A percentile compares a stretch with the other conserved stretches of the same genome.
Conservation (phyloP, 805 yeast species). For the Candida saitoana region DNA sequence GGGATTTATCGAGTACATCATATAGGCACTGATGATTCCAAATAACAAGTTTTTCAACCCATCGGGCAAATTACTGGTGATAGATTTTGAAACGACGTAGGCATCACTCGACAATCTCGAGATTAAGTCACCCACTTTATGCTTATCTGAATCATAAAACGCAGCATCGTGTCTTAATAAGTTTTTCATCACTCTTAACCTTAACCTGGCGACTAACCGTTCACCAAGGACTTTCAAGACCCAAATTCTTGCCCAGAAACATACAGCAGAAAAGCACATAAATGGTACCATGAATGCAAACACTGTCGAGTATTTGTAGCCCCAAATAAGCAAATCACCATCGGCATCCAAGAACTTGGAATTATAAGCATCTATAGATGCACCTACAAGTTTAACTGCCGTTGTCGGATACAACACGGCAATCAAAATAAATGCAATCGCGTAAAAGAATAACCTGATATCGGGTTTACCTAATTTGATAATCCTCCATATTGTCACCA, state of each 20-base stretch:
- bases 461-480: conserved; percentile 39
- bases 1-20: conserved; percentile 44
- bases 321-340: conserved; percentile 41
- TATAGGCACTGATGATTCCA: conserved; percentile 38
- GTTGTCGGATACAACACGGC: conserved; percentile 44
- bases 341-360: conserved; percentile 30
- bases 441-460: conserved; percentile 31
- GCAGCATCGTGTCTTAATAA: conserved; percentile 39
- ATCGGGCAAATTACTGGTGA: conserved; percentile 42
- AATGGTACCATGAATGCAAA: conserved; percentile 42
- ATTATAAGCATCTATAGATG: conserved; percentile 41
- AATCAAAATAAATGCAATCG: conserved; percentile 38
- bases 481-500: conserved; percentile 35
- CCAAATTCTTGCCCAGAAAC: conserved; percentile 48
- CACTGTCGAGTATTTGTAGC: conserved; percentile 39
- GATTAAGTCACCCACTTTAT: conserved; percentile 45
- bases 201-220: conserved; percentile 40
- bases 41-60: conserved; percentile 42
- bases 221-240: conserved; percentile 39
- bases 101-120: conserved; percentile 44
- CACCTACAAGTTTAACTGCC: conserved; percentile 40
- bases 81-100: conserved; percentile 41
- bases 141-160: conserved; percentile 40
- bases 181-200: conserved; percentile 39
- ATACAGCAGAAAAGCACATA: conserved; percentile 38